Evolutionary conservation across 1,284 basidiomycete species (phyloP).

Genomic region (Meripilus lineatus): DNA sequence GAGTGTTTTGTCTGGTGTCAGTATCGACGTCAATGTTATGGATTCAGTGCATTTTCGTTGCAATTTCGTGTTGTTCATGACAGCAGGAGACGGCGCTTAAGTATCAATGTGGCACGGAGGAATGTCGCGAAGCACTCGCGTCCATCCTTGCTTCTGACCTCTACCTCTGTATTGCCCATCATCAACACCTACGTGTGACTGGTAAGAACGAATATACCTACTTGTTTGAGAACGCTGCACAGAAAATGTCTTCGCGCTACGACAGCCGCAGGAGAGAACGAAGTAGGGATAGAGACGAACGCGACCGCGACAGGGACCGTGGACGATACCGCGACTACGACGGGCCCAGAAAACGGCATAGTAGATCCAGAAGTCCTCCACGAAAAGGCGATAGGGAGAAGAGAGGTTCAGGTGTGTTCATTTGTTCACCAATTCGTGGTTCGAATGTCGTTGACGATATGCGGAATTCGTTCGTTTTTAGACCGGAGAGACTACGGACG

Average conservation of each 20-base stretch:
- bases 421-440: not conserved
- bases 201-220: too few species aligned
- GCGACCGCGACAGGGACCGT: constrained; percentile 66
- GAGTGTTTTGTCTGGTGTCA: too few species aligned
- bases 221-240: too few species aligned
- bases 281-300: constrained; percentile 64
- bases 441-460: not conserved
- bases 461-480: constrained; percentile 7
- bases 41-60: too few species aligned
- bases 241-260: constrained; percentile 45
- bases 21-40: too few species aligned
- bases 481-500: constrained; percentile 28
- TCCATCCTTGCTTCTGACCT: too few species aligned
- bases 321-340: constrained; percentile 34
- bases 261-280: constrained; percentile 60
- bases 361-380: constrained; percentile 63
- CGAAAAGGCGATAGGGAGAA: constrained; percentile 45
- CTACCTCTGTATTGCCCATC: too few species aligned
- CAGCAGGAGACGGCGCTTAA: too few species aligned
- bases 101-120: too few species aligned
- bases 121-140: too few species aligned
- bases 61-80: too few species aligned
- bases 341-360: constrained; percentile 21
- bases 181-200: too few species aligned
- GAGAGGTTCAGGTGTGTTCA: constrained; percentile 32